These are phyloP conservation scores for Extremus antarcticus DNA, from an alignment of 495 filamentous ascomycete species.

Conservation along the genomic window DNA sequence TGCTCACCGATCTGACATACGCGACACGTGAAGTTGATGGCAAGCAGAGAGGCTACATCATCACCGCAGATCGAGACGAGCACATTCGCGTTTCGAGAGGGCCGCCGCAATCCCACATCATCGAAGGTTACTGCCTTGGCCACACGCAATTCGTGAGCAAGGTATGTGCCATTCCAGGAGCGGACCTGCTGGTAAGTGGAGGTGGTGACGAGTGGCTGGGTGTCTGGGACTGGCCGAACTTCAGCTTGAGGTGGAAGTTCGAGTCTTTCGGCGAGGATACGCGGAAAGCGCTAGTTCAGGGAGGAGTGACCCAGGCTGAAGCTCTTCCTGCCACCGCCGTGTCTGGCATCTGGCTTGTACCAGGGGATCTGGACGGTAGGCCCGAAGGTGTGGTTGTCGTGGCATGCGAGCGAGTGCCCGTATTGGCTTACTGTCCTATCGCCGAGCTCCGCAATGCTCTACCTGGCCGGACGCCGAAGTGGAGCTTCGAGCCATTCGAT, in stretches of 20 bases:
- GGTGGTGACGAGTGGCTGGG: slow-evolving; percentile 71
- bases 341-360: slow-evolving; percentile 12
- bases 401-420: neutral
- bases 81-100: slow-evolving; percentile 88
- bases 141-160: slow-evolving; percentile 72
- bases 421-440: neutral
- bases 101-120: slow-evolving; percentile 72
- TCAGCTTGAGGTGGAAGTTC: slow-evolving; percentile 2
- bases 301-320: neutral
- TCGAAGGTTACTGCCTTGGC: slow-evolving; percentile 79
- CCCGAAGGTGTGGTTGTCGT: neutral
- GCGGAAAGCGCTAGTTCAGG: neutral
- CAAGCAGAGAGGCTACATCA: slow-evolving; percentile 50
- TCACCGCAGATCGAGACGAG: slow-evolving; percentile 91
- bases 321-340: neutral
- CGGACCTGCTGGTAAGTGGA: slow-evolving; percentile 63
- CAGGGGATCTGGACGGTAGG: neutral
- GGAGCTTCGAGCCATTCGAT: neutral
- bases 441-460: neutral
- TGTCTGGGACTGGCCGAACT: slow-evolving; percentile 66
- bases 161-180: slow-evolving; percentile 49
- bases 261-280: neutral
- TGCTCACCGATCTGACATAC: slow-evolving; percentile 65
- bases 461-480: neutral
- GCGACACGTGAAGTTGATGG: slow-evolving; percentile 29